Percentiles rank a stretch among this genome's conserved stretches.
Evolutionary conservation across 345 rosid genomes (phyloP).

Genomic region (Aegle marmelos): DNA sequence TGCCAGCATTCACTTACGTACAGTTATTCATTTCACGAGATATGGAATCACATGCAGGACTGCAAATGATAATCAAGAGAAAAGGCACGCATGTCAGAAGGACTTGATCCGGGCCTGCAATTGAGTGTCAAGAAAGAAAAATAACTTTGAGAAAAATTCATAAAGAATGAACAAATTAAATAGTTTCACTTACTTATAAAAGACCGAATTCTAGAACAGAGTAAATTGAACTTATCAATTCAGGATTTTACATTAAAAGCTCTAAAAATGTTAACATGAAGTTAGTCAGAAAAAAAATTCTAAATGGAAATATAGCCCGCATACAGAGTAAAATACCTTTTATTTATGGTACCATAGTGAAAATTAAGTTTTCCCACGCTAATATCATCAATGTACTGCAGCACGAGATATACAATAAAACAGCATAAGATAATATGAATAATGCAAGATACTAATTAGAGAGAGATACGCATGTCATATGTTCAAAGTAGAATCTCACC

Average conservation of each 20-base stretch:
- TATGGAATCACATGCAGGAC: conserved; percentile 33
- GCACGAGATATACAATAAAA: conserved; percentile 9
- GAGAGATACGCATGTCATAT: not conserved
- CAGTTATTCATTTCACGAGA: not conserved
- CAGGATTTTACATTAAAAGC: not conserved
- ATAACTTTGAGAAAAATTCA: conserved; percentile 2
- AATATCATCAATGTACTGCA: conserved; percentile 82
- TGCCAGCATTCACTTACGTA: not conserved
- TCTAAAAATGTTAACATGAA: not conserved
- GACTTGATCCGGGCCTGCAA: conserved; percentile 86
- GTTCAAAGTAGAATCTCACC: conserved; percentile 43
- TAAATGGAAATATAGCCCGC: too few relatives aligned
- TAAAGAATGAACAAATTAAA: not conserved
- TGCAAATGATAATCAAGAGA: conserved; percentile 77
- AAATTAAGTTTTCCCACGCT: conserved; percentile 59
- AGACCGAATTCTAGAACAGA: not conserved
- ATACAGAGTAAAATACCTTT: conserved; percentile 46
- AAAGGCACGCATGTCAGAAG: conserved; percentile 78
- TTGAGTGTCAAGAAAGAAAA: conserved; percentile 8
- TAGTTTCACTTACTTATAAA: not conserved
- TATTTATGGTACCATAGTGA: conserved; percentile 90
- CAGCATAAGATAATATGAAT: not conserved
- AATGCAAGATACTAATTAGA: not conserved
- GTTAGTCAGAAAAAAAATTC: not conserved
- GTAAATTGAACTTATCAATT: too few relatives aligned